Evolutionary conservation across 352 stramenopile genomes (phyloP), one percentile per base, ranked within the genome.

Genomic region (Phytophthora colocasiae): DNA sequence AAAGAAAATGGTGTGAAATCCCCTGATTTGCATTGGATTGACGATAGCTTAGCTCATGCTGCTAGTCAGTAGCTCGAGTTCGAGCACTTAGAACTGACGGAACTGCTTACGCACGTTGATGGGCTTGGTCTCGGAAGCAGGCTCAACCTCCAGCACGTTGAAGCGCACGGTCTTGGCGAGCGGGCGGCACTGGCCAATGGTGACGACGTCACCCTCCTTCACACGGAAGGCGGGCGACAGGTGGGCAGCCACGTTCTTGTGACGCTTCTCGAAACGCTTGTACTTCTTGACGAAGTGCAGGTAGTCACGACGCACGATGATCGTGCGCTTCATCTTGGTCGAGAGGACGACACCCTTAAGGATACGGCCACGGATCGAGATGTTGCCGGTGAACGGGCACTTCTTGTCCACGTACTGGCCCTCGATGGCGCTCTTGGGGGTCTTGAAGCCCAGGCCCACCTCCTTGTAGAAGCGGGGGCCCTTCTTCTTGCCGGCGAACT

Each of bases 281-380:
- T 99, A 99, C 95, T 99, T 99, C 77, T 88, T 90, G 66, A 99
- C 96, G 84, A 97, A 99, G 87, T 99, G 97, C 65, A 99, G 84
- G 89, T 99, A 99, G 81, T 99, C 98, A 78, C 98, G 92, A 89
- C 98, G 96, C 60, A 99, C 97, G 72, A 99, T 97, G 78, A 99
- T 97, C 50, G 98, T 99, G 84, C 97, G 94, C 83, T 99, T 99
- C 98, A 99, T 99, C 94, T 99, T 99, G 81, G 90, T 99, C 72
- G 97, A 99, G 65, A 99, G 97, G 44, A 99, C 97, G 54, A 99
- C 89, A 67, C 97, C 98, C 91, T 99, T 99, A 52, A 99, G 85
- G 70, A 97, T 99, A 87, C 97, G 93, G 81, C 97, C 97, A 85
- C 97, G 97, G 85, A 99, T 99, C 76, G 97, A 98, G 52, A 99